Conservation (phyloP, 1,139 yeast species). For the Lodderomyces orthopsilosis region DNA sequence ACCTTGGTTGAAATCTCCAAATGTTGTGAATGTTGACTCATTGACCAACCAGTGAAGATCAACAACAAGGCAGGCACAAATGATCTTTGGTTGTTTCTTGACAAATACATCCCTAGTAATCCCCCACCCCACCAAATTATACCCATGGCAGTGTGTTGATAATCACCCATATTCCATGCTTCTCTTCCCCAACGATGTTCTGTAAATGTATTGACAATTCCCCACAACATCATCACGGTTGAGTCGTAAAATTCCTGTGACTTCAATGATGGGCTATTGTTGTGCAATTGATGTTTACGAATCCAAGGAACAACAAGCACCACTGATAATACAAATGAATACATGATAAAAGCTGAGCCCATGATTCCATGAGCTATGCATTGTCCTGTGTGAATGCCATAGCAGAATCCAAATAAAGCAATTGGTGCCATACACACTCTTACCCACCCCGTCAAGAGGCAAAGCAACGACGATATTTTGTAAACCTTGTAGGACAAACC, state of each 20-base stretch:
- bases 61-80: slow-evolving; percentile 79
- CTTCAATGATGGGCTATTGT: slow-evolving; percentile 24
- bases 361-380: slow-evolving; percentile 95
- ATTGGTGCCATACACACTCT: slow-evolving; percentile 79
- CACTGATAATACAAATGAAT: slow-evolving; percentile 67
- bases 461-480: slow-evolving; percentile 43
- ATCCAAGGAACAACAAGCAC: slow-evolving; percentile 73
- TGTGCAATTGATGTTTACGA: slow-evolving; percentile 33
- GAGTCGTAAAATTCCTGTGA: slow-evolving; percentile 90
- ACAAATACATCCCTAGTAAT: slow-evolving; percentile 71
- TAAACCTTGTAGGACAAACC: slow-evolving; percentile 31
- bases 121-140: slow-evolving; percentile 97
- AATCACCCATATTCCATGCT: slow-evolving; percentile 86
- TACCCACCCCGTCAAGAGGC: slow-evolving; percentile 59
- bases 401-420: slow-evolving; percentile 79
- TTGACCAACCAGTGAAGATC: slow-evolving; percentile 88
- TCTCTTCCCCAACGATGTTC: slow-evolving; percentile 93
- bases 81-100: slow-evolving; percentile 58
- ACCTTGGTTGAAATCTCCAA: slow-evolving; percentile 77
- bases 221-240: slow-evolving; percentile 79
- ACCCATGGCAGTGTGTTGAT: slow-evolving; percentile 95
- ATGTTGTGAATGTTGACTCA: slow-evolving; percentile 84
- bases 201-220: slow-evolving; percentile 88
- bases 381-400: slow-evolving; percentile 74
- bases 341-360: slow-evolving; percentile 84